Base-by-base conservation (phyloP, 345 rosid genomes). In the Salix koriyanagi region DNA sequence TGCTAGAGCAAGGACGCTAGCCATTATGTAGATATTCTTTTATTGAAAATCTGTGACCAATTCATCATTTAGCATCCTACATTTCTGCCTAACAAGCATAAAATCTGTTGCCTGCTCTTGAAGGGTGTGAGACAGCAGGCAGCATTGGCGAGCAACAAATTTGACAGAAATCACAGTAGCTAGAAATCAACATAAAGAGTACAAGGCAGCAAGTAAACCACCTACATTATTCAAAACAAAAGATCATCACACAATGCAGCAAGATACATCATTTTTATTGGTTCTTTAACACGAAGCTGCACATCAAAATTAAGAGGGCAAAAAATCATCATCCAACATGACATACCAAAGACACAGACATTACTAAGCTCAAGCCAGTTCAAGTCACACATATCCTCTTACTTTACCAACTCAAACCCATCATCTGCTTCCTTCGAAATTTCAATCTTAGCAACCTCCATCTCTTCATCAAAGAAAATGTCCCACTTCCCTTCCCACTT, bases 401-500 rank as follows among this genome's bases (percentile, higher is more conserved):
- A 78, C 34, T 69, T 73, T 11, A 79, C 15, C 77, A 74, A 14
- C 58, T 77, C 67, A 79, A 79, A 73, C 39, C 81, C 80, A 71
- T 82, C 77, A 6, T 66, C 82, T 6, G 42, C 76, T 36, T 72
- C 82, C 61, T 83, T 76, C 77, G 84, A 82, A 10, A 90, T 72
- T 37, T 87, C 90, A 60, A 41, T 73, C 78, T 88, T 87, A 1
- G 97, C 92, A 66, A 85, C 83, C 52, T 90, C 92, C 19, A 91
- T 83, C 58, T 93, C 97, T 85, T 95, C 97, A 42, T 93, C 97
- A 39, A 95, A 84, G 80, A 87, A 88, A 58, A 93, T 85, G 68
- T 95, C 97, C 96, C 99, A 90, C 25, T 80, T 87, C 15, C 97
- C 99, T 72, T 93, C 99, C 99, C 97, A 95, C 81, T 92, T 90